A percentile compares a stretch with the other conserved stretches of the same genome.
Conservation (phyloP, 352 stramenopile species). For the Pythium rhizo-oryzae region DNA sequence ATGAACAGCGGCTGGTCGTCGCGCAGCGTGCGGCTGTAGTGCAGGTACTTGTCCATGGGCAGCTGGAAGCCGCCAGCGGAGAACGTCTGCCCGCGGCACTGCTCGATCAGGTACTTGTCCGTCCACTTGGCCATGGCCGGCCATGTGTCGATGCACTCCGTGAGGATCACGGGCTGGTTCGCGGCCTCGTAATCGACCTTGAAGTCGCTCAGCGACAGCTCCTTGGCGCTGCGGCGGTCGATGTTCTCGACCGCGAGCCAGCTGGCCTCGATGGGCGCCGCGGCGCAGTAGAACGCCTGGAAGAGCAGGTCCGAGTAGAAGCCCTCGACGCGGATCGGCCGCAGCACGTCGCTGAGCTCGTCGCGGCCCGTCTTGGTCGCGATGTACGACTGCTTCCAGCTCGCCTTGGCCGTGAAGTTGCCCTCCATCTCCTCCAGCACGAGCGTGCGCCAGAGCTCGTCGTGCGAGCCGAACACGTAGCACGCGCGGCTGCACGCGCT, state of each 20-base stretch:
- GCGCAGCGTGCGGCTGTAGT: slow-evolving; percentile 65
- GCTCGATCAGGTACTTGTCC: slow-evolving; percentile 59
- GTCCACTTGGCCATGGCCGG: slow-evolving; percentile 74
- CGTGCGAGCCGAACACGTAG: slow-evolving; percentile 75
- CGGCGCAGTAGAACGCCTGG: slow-evolving; percentile 83
- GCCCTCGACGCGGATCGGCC: slow-evolving; percentile 52
- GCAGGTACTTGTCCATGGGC: slow-evolving; percentile 76
- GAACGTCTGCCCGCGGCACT: slow-evolving; percentile 59
- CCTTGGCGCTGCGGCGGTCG: slow-evolving; percentile 51
- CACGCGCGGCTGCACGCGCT: slow-evolving; percentile 52
- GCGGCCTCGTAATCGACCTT: slow-evolving; percentile 66
- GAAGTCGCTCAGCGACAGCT: slow-evolving; percentile 63
- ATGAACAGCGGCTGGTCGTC: slow-evolving; percentile 95
- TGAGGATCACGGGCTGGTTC: slow-evolving; percentile 85
- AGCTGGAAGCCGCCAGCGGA: slow-evolving; percentile 81
- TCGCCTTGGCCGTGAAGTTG: slow-evolving; percentile 50
- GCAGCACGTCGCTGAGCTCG: slow-evolving; percentile 16
- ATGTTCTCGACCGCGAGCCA: slow-evolving; percentile 82
- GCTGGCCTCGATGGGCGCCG: slow-evolving; percentile 54
- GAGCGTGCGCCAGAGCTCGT: slow-evolving; percentile 84
- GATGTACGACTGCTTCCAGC: slow-evolving; percentile 78
- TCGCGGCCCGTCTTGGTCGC: slow-evolving; percentile 43
- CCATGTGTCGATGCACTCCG: slow-evolving; percentile 69
- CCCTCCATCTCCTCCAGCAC: slow-evolving; percentile 79
- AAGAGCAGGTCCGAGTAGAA: slow-evolving; percentile 91